A percentile compares a stretch with the other conserved stretches of the same genome.
Evolutionary conservation across 2,329 filamentous ascomycete species (phyloP).

Genomic region (Rugonectria rugulosa): DNA sequence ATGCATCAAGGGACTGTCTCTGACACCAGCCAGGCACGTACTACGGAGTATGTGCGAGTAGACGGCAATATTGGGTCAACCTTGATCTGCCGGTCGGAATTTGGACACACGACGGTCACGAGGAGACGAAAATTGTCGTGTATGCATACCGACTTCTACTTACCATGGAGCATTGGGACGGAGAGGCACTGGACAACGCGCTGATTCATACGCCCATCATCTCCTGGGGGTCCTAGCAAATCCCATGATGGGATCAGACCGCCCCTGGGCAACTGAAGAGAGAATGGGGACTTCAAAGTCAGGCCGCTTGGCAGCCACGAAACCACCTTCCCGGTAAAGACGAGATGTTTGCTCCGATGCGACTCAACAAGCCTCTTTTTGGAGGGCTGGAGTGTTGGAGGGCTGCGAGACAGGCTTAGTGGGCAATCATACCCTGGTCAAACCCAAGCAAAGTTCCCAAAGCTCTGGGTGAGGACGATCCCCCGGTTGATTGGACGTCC

Average conservation of each 20-base stretch:
- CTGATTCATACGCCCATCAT: slow-evolving; percentile 17
- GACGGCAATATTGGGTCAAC: background rate
- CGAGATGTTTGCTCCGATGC: slow-evolving; percentile 6
- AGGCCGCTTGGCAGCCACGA: slow-evolving; percentile 1
- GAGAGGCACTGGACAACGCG: background rate
- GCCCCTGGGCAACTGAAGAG: background rate
- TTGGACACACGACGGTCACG: background rate
- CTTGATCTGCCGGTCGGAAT: background rate
- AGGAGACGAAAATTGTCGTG: background rate
- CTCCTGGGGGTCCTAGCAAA: background rate
- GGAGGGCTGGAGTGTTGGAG: background rate
- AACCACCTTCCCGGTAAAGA: slow-evolving; percentile 1
- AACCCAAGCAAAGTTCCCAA: slow-evolving; percentile 24
- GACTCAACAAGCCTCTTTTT: background rate
- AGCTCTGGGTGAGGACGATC: slow-evolving; percentile 31
- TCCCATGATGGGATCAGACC: slow-evolving; percentile 3
- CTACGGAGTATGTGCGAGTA: too few relatives aligned
- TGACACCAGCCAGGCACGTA: slow-evolving; percentile 8
- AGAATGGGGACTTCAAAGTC: background rate
- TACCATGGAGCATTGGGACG: slow-evolving; percentile 1
- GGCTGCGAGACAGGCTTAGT: slow-evolving; percentile 18
- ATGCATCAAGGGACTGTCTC: slow-evolving; percentile 6
- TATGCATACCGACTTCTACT: background rate
- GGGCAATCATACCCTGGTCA: slow-evolving; percentile 20
- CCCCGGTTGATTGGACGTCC: slow-evolving; percentile 31